phyloP scores from a whole-genome alignment of 768 basidiomycete genomes.

The Termitomyces sp. region DNA sequence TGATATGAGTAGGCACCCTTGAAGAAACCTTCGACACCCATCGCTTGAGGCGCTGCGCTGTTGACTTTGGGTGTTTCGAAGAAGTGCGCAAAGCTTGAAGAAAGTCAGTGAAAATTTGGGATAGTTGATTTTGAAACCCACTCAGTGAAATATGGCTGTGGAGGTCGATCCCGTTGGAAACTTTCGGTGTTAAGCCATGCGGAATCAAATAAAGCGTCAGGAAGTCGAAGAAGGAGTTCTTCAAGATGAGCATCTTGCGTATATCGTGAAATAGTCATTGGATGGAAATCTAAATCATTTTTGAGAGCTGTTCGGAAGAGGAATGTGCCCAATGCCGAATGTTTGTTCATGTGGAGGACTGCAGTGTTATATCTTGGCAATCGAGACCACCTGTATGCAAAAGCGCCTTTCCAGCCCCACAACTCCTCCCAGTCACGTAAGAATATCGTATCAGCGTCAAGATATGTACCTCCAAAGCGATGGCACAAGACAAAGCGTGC shows the following conservation, averaged over 20 bases:
- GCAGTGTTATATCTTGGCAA: slow-evolving; percentile 95
- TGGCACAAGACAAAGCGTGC: slow-evolving; percentile 97
- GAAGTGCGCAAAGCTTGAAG: slow-evolving; percentile 77
- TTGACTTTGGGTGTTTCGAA: slow-evolving; percentile 75
- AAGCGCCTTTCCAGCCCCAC: slow-evolving; percentile 96
- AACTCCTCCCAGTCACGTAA: slow-evolving; percentile 98
- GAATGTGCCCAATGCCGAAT: slow-evolving; percentile 88
- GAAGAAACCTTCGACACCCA: slow-evolving; percentile 96
- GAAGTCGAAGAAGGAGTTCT: slow-evolving; percentile 78
- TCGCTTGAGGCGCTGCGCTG: slow-evolving; percentile 79
- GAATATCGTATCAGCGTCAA: slow-evolving; percentile 95
- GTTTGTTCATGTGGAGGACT: slow-evolving; percentile 90
- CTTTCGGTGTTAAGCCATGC: slow-evolving; percentile 95
- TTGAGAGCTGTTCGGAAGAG: slow-evolving; percentile 92
- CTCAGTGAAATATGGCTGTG: slow-evolving; percentile 92
- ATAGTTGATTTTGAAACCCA: slow-evolving; percentile 29
- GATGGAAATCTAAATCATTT: slow-evolving; percentile 95
- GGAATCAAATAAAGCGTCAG: slow-evolving; percentile 94
- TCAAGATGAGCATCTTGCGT: slow-evolving; percentile 87
- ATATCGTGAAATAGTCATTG: slow-evolving; percentile 91
- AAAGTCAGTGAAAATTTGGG: slow-evolving; percentile 4
- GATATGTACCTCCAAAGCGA: slow-evolving; percentile 93
- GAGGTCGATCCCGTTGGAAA: slow-evolving; percentile 88
- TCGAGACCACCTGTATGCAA: slow-evolving; percentile 95
- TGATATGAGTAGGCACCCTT: slow-evolving; percentile 94